Conservation (phyloP, 768 basidiomycete species). For the Lentinula edodes region DNA sequence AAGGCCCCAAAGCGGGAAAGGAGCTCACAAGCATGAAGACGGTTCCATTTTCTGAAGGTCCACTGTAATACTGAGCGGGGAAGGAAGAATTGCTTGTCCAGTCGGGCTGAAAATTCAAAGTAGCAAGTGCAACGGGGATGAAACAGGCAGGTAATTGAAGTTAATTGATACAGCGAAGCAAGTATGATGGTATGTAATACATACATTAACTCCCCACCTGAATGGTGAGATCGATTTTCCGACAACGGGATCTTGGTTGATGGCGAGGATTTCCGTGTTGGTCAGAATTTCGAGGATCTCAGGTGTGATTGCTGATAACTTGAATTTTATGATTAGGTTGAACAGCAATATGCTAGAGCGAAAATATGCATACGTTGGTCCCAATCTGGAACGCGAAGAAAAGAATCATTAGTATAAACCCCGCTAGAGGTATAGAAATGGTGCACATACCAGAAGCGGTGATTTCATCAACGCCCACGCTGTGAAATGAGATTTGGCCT, state of each 20-base stretch:
- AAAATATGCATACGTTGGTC: slow-evolving; percentile 37
- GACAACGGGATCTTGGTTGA: slow-evolving; percentile 61
- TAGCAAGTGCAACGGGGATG: background rate
- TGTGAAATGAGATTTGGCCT: slow-evolving; percentile 65
- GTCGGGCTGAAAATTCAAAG: slow-evolving; percentile 21
- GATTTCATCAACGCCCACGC: slow-evolving; percentile 70
- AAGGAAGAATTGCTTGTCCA: slow-evolving; percentile 36
- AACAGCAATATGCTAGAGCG: too few species aligned
- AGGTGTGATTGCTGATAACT: slow-evolving; percentile 48
- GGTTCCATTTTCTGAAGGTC: slow-evolving; percentile 51
- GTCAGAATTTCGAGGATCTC: slow-evolving; percentile 51
- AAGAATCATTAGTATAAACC: background rate
- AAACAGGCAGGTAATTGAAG: too few species aligned
- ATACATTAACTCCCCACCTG: slow-evolving; percentile 61
- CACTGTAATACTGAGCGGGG: slow-evolving; percentile 66
- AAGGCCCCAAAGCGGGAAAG: background rate
- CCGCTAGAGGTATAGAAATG: background rate
- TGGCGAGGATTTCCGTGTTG: slow-evolving; percentile 61
- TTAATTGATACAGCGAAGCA: too few species aligned
- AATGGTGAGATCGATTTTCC: slow-evolving; percentile 62
- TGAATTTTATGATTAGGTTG: background rate
- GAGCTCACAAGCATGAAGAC: slow-evolving; percentile 56
- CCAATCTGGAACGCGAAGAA: slow-evolving; percentile 34
- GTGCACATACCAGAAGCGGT: slow-evolving; percentile 35
- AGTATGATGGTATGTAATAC: slow-evolving; percentile 9